These are phyloP conservation scores for Tolypocladium pustulatum DNA, from an alignment of 2,329 filamentous ascomycete genomes.

Conservation along the genomic window DNA sequence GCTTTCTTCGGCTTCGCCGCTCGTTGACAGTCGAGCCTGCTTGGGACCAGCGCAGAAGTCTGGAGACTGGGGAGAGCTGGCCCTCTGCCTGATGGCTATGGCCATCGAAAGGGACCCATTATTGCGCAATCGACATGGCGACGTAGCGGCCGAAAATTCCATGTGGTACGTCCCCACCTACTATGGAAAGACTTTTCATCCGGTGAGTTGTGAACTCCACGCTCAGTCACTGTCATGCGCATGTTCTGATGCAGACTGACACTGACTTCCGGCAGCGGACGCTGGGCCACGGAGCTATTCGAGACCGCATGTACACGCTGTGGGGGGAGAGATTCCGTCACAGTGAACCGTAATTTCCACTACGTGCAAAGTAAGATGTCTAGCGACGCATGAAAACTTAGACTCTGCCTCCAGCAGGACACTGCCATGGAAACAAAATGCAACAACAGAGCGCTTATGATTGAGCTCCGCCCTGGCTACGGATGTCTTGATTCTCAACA, in stretches of 20 bases:
- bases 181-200: constrained; percentile 35
- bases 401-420: too few species aligned
- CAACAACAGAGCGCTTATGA: too few species aligned
- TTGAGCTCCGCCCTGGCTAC: neutral
- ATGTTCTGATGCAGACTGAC: neutral
- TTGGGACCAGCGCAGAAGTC: constrained; percentile 20
- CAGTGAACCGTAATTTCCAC: neutral
- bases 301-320: constrained; percentile 12
- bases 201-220: constrained; percentile 15
- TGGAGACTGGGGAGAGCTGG: constrained; percentile 31
- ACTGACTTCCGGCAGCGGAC: constrained; percentile 15
- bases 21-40: constrained; percentile 26
- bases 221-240: neutral
- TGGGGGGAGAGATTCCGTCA: constrained; percentile 7
- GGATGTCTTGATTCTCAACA: neutral
- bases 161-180: constrained; percentile 38
- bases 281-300: constrained; percentile 25
- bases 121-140: constrained; percentile 17
- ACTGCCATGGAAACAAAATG: too few species aligned
- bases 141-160: constrained; percentile 17
- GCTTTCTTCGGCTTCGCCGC: constrained; percentile 18
- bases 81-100: constrained; percentile 33
- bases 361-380: too few species aligned
- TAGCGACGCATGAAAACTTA: too few species aligned
- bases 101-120: constrained; percentile 23